phyloP scores from a whole-genome alignment of 805 yeast genomes.

The Nakazawaea sp. region DNA sequence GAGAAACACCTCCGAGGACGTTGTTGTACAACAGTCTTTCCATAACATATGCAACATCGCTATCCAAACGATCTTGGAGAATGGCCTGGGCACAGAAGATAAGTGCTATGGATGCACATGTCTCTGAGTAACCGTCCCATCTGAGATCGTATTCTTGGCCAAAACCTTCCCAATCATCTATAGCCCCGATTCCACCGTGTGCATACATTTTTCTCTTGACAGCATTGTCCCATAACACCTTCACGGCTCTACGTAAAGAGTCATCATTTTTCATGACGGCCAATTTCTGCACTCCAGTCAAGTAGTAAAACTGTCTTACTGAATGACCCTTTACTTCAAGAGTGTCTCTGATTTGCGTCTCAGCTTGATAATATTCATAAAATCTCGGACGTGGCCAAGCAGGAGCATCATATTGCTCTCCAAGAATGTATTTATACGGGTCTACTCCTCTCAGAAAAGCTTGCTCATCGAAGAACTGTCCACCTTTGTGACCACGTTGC shows the following conservation, averaged over 20 bases:
- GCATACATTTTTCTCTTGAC: conserved; percentile 18
- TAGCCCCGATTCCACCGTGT: conserved; percentile 21
- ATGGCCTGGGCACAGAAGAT: conserved; percentile 16
- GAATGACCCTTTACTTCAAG: conserved; percentile 19
- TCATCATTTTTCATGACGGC: conserved; percentile 15
- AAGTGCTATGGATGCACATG: conserved; percentile 21
- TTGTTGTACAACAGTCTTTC: conserved; percentile 19
- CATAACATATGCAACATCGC: conserved; percentile 15
- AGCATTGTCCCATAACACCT: conserved; percentile 16
- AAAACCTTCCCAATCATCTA: conserved; percentile 20
- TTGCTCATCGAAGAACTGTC: conserved; percentile 16
- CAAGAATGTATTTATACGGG: conserved; percentile 12
- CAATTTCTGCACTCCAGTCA: conserved; percentile 19
- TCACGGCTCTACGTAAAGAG: conserved; percentile 13
- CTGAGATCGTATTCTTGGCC: conserved; percentile 18
- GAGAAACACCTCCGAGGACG: conserved; percentile 19
- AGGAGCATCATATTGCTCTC: conserved; percentile 10
- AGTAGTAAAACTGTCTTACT: conserved; percentile 17
- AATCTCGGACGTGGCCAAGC: conserved; percentile 14
- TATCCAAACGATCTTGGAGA: conserved; percentile 13
- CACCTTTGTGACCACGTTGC: conserved; percentile 17
- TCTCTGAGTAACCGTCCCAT: conserved; percentile 20
- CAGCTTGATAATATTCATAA: conserved; percentile 20
- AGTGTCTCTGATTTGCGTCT: conserved; percentile 15
- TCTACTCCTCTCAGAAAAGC: conserved; percentile 14